A percentile compares a stretch with the other conserved stretches of the same genome.
phyloP scores from a whole-genome alignment of 768 basidiomycete species.

The Cystofilobasidium capitatum region DNA sequence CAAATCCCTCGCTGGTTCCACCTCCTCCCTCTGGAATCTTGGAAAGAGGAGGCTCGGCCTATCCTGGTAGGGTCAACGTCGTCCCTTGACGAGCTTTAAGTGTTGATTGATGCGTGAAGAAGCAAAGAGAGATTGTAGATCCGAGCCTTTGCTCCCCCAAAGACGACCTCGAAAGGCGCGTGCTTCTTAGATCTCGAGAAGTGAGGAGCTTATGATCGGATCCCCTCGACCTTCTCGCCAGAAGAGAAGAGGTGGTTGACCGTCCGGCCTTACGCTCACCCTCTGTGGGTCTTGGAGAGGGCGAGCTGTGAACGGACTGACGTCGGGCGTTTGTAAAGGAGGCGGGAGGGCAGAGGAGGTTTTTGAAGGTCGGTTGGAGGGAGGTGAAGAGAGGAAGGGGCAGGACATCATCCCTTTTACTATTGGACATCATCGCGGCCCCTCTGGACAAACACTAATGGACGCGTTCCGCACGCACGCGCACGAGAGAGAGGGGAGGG shows the following conservation, averaged over 20 bases:
- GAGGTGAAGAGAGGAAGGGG: background rate
- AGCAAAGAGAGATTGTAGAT: conserved; percentile 9
- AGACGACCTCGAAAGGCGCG: background rate
- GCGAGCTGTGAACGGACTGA: conserved; percentile 6
- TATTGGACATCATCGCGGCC: conserved; percentile 15
- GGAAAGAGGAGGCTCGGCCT: conserved; percentile 25
- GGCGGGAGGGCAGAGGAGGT: background rate
- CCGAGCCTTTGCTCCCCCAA: conserved; percentile 21
- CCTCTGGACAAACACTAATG: background rate
- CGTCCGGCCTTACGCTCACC: conserved; percentile 27
- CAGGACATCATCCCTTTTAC: conserved; percentile 18
- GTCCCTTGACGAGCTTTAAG: background rate
- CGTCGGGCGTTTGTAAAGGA: background rate
- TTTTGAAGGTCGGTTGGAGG: background rate
- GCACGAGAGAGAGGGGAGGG: background rate
- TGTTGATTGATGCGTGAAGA: background rate
- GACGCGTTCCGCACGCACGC: background rate
- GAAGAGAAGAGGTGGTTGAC: background rate
- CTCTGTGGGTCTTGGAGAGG: background rate
- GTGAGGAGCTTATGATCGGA: conserved; percentile 15
- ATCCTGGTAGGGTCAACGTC: conserved; percentile 23
- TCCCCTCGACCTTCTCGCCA: background rate
- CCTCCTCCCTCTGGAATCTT: conserved; percentile 16
- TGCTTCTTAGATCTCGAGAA: conserved; percentile 4
- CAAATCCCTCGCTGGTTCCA: conserved; percentile 28